These are phyloP conservation scores for Oenanthe javanica DNA, from an alignment of 140 eudicot species.

Conservation along the genomic window DNA sequence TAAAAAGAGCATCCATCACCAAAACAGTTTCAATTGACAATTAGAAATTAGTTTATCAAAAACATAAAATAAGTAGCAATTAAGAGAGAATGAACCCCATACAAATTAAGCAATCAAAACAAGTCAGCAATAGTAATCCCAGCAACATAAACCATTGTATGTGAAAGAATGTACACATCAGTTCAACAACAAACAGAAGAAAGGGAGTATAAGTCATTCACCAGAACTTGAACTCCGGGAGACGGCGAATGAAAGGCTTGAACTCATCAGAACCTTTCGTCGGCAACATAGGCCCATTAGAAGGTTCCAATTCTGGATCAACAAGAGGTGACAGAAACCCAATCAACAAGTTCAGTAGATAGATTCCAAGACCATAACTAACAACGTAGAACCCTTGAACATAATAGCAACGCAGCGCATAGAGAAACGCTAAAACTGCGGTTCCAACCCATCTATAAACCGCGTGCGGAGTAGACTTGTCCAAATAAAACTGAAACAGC, in stretches of 20 bases:
- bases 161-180: background rate
- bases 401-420: conserved; percentile 45
- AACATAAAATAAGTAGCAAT: background rate
- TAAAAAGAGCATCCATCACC: background rate
- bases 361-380: conserved; percentile 76
- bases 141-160: background rate
- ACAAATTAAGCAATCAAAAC: background rate
- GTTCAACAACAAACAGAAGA: background rate
- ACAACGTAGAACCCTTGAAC: conserved; percentile 75
- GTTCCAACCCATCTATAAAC: conserved; percentile 74
- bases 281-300: conserved; percentile 61
- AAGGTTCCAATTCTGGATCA: conserved; percentile 77
- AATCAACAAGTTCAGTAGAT: conserved; percentile 68
- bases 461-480: conserved; percentile 73
- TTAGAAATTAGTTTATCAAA: background rate
- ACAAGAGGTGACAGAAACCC: conserved; percentile 90
- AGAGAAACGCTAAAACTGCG: conserved; percentile 32
- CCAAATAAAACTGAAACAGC: conserved; percentile 67
- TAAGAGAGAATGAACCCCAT: background rate
- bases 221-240: conserved; percentile 94
- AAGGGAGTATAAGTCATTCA: conserved; percentile 18
- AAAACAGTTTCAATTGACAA: background rate
- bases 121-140: background rate
- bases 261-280: conserved; percentile 93
- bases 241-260: conserved; percentile 88